Conservation (phyloP, 805 yeast genomes). For the Kodamaea kaohsiungensis region DNA sequence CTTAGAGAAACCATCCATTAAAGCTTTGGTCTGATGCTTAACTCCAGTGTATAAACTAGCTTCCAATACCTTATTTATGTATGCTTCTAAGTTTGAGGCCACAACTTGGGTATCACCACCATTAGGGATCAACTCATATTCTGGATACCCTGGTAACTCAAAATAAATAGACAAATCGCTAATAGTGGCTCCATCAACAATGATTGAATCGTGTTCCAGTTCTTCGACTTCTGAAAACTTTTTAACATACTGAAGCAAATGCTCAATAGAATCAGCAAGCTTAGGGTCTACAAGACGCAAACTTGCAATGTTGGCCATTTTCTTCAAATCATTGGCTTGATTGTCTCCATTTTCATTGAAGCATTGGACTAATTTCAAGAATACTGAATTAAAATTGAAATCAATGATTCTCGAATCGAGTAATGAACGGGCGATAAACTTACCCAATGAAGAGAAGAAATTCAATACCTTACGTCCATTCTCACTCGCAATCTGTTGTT, state of each 20-base stretch:
- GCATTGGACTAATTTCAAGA: slow-evolving; percentile 60
- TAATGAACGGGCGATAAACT: slow-evolving; percentile 81
- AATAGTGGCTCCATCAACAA: slow-evolving; percentile 42
- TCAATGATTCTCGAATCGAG: slow-evolving; percentile 88
- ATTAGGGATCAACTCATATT: slow-evolving; percentile 53
- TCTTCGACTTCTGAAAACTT: slow-evolving; percentile 18
- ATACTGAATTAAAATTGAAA: slow-evolving; percentile 69
- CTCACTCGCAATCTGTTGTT: slow-evolving; percentile 21
- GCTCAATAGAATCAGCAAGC: slow-evolving; percentile 58
- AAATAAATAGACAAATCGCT: slow-evolving; percentile 62
- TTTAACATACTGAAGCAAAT: slow-evolving; percentile 46
- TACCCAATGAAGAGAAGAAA: slow-evolving; percentile 70
- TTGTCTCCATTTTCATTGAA: slow-evolving; percentile 18
- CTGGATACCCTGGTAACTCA: slow-evolving; percentile 74
- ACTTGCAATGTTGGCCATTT: slow-evolving; percentile 33
- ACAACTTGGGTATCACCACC: slow-evolving; percentile 58
- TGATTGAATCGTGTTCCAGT: slow-evolving; percentile 17
- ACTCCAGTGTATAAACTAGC: slow-evolving; percentile 66
- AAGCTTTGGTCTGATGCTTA: slow-evolving; percentile 60
- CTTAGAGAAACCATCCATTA: slow-evolving; percentile 76
- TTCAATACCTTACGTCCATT: slow-evolving; percentile 46
- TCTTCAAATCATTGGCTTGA: slow-evolving; percentile 17
- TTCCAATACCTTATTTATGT: slow-evolving; percentile 58
- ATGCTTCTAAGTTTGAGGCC: slow-evolving; percentile 54
- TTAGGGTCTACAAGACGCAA: slow-evolving; percentile 56